Evolutionary conservation across 768 basidiomycete genomes (phyloP), one percentile per base, ranked within the genome.

Genomic region (Lactifluus hygrophoroides): DNA sequence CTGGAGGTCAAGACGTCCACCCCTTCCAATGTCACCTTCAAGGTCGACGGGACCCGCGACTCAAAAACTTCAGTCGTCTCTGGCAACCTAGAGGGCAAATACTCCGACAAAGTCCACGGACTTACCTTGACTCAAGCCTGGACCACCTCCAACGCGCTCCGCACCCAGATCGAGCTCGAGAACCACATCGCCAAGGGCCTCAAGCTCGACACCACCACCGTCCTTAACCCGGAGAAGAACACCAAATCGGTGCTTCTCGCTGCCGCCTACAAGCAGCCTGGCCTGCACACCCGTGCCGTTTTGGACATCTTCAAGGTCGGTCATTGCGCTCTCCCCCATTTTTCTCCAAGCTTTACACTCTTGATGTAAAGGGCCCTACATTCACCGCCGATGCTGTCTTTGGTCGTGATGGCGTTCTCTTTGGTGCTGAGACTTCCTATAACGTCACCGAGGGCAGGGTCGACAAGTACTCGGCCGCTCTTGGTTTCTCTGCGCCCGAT

Each of bases 111-210:
- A 77, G 84, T 85, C 75, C 92, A 95, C 73, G 96, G 96, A 64
- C 79, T 98, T 69, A 86, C 86, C 71, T 78, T 96, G 80, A 98
- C 96, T 66, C 82, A 95, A 77, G 82, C 89, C 56, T 99, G 96
- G 96, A 93, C 91, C 55, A 97, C 95, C 69, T 67, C 83, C 71
- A 99, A 99, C 80, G 74, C 86, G 69, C 88, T 99, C 78, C 87
- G 88, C 72, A 87, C 87, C 65, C 84, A 87, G 72, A 73, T 97
- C 64, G 96, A 99, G 80, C 78, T 98, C 70, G 94, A 98, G 75
- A 94, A 97, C 79, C 86, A 93, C 77, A 82, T 98, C 71, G 92
- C 95, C 67, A 88, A 94, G 77, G 96, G 95, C 62, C 84, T 99
- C 77, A 99, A 99, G 80, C 77, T 99, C 69, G 95, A 97, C 72